phyloP scores from a whole-genome alignment of 1,139 yeast species.

The Trichomonascaceae sp. region DNA sequence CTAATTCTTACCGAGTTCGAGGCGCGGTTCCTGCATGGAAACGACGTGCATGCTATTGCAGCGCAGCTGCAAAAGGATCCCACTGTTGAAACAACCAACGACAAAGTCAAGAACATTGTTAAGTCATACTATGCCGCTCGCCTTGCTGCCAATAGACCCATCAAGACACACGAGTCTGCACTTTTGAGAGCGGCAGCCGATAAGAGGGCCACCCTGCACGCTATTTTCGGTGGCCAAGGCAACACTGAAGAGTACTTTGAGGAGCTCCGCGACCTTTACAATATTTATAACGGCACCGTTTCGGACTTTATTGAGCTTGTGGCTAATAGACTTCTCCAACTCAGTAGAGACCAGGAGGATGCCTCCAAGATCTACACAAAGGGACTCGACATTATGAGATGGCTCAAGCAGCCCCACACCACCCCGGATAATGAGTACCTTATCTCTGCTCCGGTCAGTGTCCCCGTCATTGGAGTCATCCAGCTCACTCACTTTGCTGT shows the following conservation, averaged over 20 bases:
- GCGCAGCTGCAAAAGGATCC: conserved; percentile 45
- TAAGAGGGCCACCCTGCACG: conserved; percentile 50
- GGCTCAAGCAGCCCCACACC: conserved; percentile 75
- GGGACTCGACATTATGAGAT: conserved; percentile 75
- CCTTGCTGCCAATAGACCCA: conserved; percentile 35
- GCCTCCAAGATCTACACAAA: conserved; percentile 86
- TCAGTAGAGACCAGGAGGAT: conserved; percentile 61
- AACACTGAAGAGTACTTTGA: conserved; percentile 95
- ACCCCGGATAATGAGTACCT: conserved; percentile 88
- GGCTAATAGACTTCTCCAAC: conserved; percentile 51
- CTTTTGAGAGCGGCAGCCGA: conserved; percentile 47
- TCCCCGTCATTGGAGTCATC: conserved; percentile 90
- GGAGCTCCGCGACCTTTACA: conserved; percentile 78
- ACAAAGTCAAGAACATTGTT: conserved; percentile 61
- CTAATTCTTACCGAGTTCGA: conserved; percentile 74
- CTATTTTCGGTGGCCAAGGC: conserved; percentile 98
- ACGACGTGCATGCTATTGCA: conserved; percentile 85
- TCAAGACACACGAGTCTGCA: conserved; percentile 48
- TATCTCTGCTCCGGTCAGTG: conserved; percentile 83
- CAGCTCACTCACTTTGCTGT: conserved; percentile 89
- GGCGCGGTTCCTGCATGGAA: conserved; percentile 55
- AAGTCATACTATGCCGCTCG: conserved; percentile 55
- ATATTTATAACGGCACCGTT: conserved; percentile 62
- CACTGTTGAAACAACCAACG: conserved; percentile 48
- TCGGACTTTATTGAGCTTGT: conserved; percentile 58